Conservation (phyloP, 345 rosid genomes). For the Hevea brasiliensis region DNA sequence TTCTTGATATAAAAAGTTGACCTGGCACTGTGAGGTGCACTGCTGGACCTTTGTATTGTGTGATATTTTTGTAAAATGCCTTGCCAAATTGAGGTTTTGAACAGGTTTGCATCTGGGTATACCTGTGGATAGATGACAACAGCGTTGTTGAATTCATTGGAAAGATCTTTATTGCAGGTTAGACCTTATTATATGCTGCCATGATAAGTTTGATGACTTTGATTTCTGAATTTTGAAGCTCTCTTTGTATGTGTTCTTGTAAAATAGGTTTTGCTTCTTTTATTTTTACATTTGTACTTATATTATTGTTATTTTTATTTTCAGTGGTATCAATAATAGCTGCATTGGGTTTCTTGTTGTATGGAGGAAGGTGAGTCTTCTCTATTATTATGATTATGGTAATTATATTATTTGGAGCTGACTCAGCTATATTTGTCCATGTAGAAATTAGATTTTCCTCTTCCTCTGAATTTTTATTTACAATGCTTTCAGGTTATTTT, state of each 20-base stretch:
- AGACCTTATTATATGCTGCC: slow-evolving; percentile 19
- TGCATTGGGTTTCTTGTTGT: slow-evolving; percentile 87
- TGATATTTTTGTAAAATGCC: slow-evolving; percentile 2
- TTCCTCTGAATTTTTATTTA: slow-evolving; percentile 5
- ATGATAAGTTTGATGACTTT: slow-evolving; percentile 8
- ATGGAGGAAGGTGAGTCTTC: slow-evolving; percentile 88
- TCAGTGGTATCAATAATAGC: slow-evolving; percentile 88
- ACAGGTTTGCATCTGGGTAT: slow-evolving; percentile 87
- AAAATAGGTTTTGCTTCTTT: slow-evolving; percentile 2
- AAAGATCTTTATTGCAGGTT: slow-evolving; percentile 88
- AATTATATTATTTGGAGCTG: slow-evolving; percentile 13
- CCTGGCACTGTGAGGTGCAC: neutral
- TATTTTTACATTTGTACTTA: slow-evolving; percentile 9
- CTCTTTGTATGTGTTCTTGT: neutral
- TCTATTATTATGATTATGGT: slow-evolving; percentile 7
- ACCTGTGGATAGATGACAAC: slow-evolving; percentile 84
- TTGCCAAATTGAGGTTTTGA: slow-evolving; percentile 24
- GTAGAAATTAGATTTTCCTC: neutral
- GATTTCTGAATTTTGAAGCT: slow-evolving; percentile 8
- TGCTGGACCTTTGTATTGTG: neutral
- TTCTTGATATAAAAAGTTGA: neutral
- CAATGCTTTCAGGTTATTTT: slow-evolving; percentile 60
- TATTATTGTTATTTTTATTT: slow-evolving; percentile 15
- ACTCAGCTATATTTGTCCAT: slow-evolving; percentile 7
- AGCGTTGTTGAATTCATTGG: slow-evolving; percentile 70